These are phyloP conservation scores for Forsythia viridissima DNA, from an alignment of 257 asterid species.

Conservation along the genomic window DNA sequence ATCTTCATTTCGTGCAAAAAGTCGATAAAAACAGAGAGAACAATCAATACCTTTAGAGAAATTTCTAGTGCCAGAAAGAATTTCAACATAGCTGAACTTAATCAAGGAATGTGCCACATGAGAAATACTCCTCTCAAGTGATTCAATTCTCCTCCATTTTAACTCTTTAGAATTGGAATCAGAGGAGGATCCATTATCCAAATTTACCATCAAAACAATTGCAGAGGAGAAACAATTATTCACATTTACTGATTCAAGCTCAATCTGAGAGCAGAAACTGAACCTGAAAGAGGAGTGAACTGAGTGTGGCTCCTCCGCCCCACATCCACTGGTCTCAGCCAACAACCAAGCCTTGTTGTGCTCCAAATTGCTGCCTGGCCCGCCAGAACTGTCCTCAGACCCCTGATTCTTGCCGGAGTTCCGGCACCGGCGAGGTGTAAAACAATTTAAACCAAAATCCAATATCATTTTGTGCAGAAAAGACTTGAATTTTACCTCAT, in stretches of 20 bases:
- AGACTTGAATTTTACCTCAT: conserved; percentile 58
- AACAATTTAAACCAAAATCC: conserved; percentile 68
- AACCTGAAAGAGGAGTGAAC: conserved; percentile 93
- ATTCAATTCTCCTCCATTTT: conserved; percentile 75
- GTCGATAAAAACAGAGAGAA: not conserved
- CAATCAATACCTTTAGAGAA: conserved; percentile 64
- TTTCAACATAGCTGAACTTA: conserved; percentile 73
- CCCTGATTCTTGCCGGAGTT: conserved; percentile 37
- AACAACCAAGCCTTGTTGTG: conserved; percentile 89
- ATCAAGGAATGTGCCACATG: conserved; percentile 72
- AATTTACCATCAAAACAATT: conserved; percentile 86
- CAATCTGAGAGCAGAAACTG: conserved; percentile 84
- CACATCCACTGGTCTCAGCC: conserved; percentile 84
- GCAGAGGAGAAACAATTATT: conserved; percentile 46
- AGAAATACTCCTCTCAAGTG: conserved; percentile 80
- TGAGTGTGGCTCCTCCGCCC: conserved; percentile 70
- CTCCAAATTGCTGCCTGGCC: conserved; percentile 40
- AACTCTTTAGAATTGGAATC: conserved; percentile 63
- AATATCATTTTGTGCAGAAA: conserved; percentile 60
- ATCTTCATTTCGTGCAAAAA: not conserved
- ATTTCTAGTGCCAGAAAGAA: conserved; percentile 63
- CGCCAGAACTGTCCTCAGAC: conserved; percentile 21
- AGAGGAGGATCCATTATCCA: conserved; percentile 66
- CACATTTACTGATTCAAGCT: conserved; percentile 75
- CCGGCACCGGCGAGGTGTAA: conserved; percentile 49